Conservation (phyloP, 352 stramenopile species). For the Phytophthora nicotianae region DNA sequence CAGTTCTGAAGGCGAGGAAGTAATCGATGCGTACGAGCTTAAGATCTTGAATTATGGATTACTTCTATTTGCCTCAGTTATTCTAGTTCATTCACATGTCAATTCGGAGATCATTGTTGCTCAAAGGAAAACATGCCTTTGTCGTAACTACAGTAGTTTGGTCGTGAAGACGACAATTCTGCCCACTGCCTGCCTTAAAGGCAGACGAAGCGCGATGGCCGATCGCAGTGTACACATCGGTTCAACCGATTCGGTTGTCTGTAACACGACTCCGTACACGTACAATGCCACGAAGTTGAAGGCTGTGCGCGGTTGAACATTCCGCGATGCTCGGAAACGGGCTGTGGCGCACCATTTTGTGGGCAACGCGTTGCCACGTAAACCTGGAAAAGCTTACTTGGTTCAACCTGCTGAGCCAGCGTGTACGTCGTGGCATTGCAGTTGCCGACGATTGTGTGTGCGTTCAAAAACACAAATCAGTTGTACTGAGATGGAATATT, state of each 20-base stretch:
- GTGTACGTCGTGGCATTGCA: conserved; percentile 13
- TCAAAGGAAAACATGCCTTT: no score
- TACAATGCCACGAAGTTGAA: conserved; percentile 24
- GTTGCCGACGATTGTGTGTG: not conserved
- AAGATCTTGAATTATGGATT: no score
- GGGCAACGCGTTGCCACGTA: conserved; percentile 14
- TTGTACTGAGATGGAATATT: no score
- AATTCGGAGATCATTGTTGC: no score
- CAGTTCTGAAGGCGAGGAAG: no score
- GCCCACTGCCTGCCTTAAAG: no score
- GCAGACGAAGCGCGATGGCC: conserved; percentile 22
- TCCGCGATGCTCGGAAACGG: conserved; percentile 11
- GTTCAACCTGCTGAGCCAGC: conserved; percentile 20
- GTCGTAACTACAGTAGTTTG: no score
- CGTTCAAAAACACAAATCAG: not conserved
- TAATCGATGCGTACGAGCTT: no score
- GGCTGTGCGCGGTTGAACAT: conserved; percentile 12
- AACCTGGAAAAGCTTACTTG: not conserved
- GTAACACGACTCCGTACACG: not conserved
- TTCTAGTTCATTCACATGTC: no score
- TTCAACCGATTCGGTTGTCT: conserved; percentile 12
- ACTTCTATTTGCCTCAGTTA: no score
- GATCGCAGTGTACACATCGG: conserved; percentile 12
- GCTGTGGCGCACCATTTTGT: conserved; percentile 9
- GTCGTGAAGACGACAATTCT: no score